Conservation (phyloP, 768 basidiomycete species). For the Collybia nuda region DNA sequence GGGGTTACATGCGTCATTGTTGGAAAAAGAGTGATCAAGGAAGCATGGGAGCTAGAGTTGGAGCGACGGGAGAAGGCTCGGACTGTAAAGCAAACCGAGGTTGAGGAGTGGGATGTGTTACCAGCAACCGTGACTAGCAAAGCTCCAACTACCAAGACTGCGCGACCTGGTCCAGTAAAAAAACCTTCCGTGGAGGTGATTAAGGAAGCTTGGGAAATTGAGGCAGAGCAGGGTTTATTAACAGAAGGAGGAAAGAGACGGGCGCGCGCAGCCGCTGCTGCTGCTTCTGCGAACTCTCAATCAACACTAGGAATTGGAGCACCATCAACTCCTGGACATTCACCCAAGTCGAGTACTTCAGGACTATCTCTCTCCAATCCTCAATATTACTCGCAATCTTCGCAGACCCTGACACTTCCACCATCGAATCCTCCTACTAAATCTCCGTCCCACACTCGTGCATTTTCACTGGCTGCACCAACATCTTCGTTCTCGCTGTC, state of each 20-base stretch:
- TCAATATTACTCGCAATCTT: constrained; percentile 57
- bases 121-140: neutral
- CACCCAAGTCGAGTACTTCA: constrained; percentile 23
- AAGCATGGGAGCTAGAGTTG: constrained; percentile 78
- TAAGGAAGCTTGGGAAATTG: constrained; percentile 81
- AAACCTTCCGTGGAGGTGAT: constrained; percentile 31
- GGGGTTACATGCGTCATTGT: constrained; percentile 58
- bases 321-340: constrained; percentile 13
- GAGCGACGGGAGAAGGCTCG: constrained; percentile 53
- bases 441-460: constrained; percentile 49
- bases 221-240: constrained; percentile 71
- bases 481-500: constrained; percentile 20
- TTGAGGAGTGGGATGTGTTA: constrained; percentile 26
- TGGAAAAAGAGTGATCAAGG: constrained; percentile 70
- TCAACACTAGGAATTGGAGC: constrained; percentile 21
- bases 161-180: neutral
- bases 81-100: constrained; percentile 28
- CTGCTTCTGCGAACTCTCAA: constrained; percentile 16
- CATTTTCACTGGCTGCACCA: constrained; percentile 54
- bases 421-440: constrained; percentile 56
- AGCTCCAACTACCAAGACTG: neutral
- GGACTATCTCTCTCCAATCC: constrained; percentile 45
- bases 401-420: constrained; percentile 66
- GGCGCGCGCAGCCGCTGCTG: constrained; percentile 53
- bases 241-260: constrained; percentile 75